Conservation (phyloP, 306 rosid genomes). For the Vigna radiata region DNA sequence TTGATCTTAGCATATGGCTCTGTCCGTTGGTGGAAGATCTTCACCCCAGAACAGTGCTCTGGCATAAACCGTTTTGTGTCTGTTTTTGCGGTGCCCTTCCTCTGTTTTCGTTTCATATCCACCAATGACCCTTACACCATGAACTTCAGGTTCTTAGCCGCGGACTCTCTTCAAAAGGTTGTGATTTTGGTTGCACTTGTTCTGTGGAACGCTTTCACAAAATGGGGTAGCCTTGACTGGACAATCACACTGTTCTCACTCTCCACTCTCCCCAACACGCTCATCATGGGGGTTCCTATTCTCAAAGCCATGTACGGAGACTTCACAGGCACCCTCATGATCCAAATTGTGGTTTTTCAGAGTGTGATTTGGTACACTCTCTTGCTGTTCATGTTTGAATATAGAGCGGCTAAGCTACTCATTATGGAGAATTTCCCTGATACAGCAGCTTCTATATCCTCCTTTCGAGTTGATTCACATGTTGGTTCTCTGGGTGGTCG, state of each 20-base stretch:
- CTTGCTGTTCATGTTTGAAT: conserved; percentile 73
- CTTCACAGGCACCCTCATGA: conserved; percentile 61
- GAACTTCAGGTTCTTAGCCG: conserved; percentile 41
- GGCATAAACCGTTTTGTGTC: conserved; percentile 50
- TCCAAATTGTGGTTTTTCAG: conserved; percentile 74
- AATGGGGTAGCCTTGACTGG: conserved; percentile 67
- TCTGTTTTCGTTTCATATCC: conserved; percentile 33
- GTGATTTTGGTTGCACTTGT: conserved; percentile 20
- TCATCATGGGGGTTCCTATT: conserved; percentile 79
- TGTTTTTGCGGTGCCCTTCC: conserved; percentile 37
- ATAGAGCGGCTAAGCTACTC: conserved; percentile 71
- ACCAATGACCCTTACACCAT: conserved; percentile 44
- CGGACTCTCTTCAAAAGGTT: conserved; percentile 48
- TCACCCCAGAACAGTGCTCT: conserved; percentile 46
- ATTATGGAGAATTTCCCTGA: conserved; percentile 75
- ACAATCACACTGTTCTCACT: conserved; percentile 75
- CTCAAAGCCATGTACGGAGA: conserved; percentile 83
- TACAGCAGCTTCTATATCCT: conserved; percentile 63
- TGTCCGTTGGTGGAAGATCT: conserved; percentile 54
- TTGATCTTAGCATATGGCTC: conserved; percentile 46
- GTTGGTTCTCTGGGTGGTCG: conserved; percentile 67
- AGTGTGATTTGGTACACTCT: conserved; percentile 74
- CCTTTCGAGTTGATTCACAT: conserved; percentile 67
- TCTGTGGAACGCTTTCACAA: conserved; percentile 44
- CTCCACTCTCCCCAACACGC: conserved; percentile 81